phyloP scores from a whole-genome alignment of 2,329 filamentous ascomycete species.

The Aplosporella prunicola region DNA sequence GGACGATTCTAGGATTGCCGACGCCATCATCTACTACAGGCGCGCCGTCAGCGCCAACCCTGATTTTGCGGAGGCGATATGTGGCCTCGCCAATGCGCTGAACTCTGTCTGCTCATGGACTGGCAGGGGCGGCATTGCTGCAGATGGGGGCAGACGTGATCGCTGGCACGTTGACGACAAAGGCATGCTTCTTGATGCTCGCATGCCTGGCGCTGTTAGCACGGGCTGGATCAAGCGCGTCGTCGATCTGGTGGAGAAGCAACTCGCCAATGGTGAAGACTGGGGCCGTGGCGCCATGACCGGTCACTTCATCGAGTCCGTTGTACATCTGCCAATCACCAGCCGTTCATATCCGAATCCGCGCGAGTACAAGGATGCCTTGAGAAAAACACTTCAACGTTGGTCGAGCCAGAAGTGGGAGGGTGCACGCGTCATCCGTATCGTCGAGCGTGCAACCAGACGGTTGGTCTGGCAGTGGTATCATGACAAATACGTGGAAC shows the following conservation, averaged over 20 bases:
- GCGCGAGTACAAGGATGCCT: constrained; percentile 21
- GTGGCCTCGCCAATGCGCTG: constrained; percentile 84
- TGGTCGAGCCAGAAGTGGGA: constrained; percentile 77
- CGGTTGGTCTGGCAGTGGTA: constrained; percentile 80
- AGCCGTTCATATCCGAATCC: constrained; percentile 21
- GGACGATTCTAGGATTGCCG: constrained; percentile 82
- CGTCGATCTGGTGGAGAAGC: constrained; percentile 79
- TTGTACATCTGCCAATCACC: constrained; percentile 35
- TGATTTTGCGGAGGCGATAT: constrained; percentile 93
- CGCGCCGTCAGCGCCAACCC: constrained; percentile 86
- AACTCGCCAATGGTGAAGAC: constrained; percentile 72
- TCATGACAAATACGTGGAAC: constrained; percentile 62
- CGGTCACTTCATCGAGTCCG: constrained; percentile 29
- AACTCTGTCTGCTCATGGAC: constrained; percentile 96
- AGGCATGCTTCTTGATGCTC: constrained; percentile 72
- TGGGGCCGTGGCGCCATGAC: constrained; percentile 71
- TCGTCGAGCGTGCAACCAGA: constrained; percentile 77
- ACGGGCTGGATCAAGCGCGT: constrained; percentile 82
- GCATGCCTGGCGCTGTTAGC: constrained; percentile 48
- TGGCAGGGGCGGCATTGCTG: constrained; percentile 74
- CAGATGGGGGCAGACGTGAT: constrained; percentile 65
- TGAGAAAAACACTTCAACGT: constrained; percentile 28
- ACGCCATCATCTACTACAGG: constrained; percentile 87
- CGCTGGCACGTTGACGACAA: constrained; percentile 86
- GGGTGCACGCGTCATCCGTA: constrained; percentile 71